These are phyloP conservation scores for Huntiella abstrusa DNA, from an alignment of 2,329 filamentous ascomycete genomes.

Conservation along the genomic window DNA sequence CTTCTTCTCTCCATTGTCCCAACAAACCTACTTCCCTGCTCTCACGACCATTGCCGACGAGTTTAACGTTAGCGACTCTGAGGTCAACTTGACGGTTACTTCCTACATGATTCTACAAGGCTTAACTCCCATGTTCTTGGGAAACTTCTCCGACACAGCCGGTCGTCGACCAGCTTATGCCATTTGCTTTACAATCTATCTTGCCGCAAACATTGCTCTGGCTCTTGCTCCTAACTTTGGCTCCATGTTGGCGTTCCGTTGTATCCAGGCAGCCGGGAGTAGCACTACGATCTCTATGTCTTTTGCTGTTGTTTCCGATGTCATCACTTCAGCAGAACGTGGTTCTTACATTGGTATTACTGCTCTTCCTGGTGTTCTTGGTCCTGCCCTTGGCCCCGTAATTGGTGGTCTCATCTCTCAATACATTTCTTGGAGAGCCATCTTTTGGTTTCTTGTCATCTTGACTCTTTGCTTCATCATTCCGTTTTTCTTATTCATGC, in stretches of 20 bases:
- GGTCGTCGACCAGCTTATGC: slow-evolving; percentile 37
- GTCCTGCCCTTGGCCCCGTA: slow-evolving; percentile 32
- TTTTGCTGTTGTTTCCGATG: slow-evolving; percentile 41
- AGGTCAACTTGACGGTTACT: slow-evolving; percentile 33
- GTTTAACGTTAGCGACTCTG: slow-evolving; percentile 22
- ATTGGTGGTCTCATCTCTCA: slow-evolving; percentile 38
- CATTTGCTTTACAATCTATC: slow-evolving; percentile 32
- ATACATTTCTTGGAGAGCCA: slow-evolving; percentile 37
- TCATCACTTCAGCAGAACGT: slow-evolving; percentile 41
- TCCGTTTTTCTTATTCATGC: slow-evolving; percentile 29
- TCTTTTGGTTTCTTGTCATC: slow-evolving; percentile 45
- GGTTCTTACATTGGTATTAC: slow-evolving; percentile 39
- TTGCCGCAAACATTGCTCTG: slow-evolving; percentile 34
- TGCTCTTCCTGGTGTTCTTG: slow-evolving; percentile 28
- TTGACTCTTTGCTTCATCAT: slow-evolving; percentile 22
- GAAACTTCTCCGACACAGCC: slow-evolving; percentile 33
- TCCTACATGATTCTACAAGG: slow-evolving; percentile 43
- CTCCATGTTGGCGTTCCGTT: slow-evolving; percentile 33
- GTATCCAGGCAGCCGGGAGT: slow-evolving; percentile 38
- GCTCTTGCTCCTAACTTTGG: slow-evolving; percentile 29
- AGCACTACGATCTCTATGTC: slow-evolving; percentile 40
- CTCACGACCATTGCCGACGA: slow-evolving; percentile 29
- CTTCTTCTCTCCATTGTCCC: slow-evolving; percentile 28
- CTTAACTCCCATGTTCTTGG: slow-evolving; percentile 36
- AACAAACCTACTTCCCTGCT: slow-evolving; percentile 36